Evolutionary conservation across 1,139 yeast species (phyloP).

Genomic region (Groenewaldozyma sp.): DNA sequence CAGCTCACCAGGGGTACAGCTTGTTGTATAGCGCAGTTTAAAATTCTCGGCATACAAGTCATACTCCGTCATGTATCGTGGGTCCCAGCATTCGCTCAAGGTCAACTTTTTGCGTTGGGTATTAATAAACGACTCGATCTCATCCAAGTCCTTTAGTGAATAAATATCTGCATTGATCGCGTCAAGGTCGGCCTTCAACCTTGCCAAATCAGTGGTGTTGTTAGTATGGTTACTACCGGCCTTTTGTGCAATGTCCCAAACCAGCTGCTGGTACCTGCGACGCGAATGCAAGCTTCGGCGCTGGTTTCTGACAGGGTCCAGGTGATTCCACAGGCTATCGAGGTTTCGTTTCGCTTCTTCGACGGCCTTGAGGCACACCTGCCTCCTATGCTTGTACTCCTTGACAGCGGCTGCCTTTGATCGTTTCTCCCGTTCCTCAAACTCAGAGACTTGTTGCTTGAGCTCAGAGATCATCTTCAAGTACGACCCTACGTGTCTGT

Average conservation of each 20-base stretch:
- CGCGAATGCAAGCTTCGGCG: background rate
- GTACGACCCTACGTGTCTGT: slow-evolving; percentile 82
- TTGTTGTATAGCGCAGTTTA: background rate
- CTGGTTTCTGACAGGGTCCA: background rate
- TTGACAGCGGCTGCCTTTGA: background rate
- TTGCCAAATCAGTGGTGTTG: background rate
- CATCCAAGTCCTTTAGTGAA: background rate
- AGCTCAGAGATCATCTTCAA: slow-evolving; percentile 81
- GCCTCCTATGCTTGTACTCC: background rate
- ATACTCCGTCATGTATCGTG: background rate
- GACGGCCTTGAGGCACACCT: background rate
- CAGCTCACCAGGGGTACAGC: background rate
- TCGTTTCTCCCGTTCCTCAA: slow-evolving; percentile 20
- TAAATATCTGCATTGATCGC: background rate
- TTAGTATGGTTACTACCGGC: too few species aligned
- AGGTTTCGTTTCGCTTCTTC: background rate
- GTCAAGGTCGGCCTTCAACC: background rate
- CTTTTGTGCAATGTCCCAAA: background rate
- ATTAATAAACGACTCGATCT: background rate
- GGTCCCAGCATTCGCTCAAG: background rate
- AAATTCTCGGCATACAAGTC: slow-evolving; percentile 2
- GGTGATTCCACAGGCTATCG: background rate
- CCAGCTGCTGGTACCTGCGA: background rate
- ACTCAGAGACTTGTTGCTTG: slow-evolving; percentile 63
- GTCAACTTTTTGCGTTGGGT: background rate